Base-by-base conservation (phyloP, 2,329 filamentous ascomycete species). In the Salinomyces thailandicus region DNA sequence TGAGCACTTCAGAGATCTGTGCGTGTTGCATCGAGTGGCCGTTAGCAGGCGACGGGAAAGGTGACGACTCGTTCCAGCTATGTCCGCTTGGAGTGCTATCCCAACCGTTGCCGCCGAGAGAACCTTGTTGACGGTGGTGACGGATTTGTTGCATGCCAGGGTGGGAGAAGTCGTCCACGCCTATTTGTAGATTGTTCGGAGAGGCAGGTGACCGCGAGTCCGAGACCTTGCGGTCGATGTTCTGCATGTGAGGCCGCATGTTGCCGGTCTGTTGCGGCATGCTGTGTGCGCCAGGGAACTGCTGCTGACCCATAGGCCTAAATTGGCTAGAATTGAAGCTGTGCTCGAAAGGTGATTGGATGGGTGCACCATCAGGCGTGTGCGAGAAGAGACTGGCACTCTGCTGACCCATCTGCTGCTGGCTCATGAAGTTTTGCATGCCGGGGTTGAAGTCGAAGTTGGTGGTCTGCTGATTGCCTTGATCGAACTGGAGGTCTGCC, bases 341-440 rank as follows among this genome's bases (percentile, higher is more conserved):
- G 36, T 81, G 75, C 28, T 83, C 73, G 53, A 86, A 95, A 0
- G 89, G 89, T 52, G 86, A 95, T 54, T 93, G 84, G 42, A 94
- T 89, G 5, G 89, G 86, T 36, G 85, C 81, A 35, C 85, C 85
- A 43, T 96, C 89, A 3, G 89, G 87, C 2, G 87, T 94, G 58
- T 84, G 85, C 14, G 89, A 94, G 61, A 82, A 96, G 43, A 85
- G 77, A 53, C 62, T 59, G 46, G 82, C 81, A 54, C 85, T 77
- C 39, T 81, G 78, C 32, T 78, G 75, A 18, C 41, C 50, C 48
- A 44, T 55, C 50, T 49, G 57, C 57, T 75, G 71, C 36, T 70
- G 66, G 40, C 69, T 50, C 32, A 55, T 27, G 43, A 53, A 71
- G 33, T 63, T 62, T 37, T 69, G 65, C 55, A 77, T 63, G 38